A percentile compares a stretch with the other conserved stretches of the same genome.
Conservation (phyloP, 768 basidiomycete species). For the Coprinopsis strossmayeri region DNA sequence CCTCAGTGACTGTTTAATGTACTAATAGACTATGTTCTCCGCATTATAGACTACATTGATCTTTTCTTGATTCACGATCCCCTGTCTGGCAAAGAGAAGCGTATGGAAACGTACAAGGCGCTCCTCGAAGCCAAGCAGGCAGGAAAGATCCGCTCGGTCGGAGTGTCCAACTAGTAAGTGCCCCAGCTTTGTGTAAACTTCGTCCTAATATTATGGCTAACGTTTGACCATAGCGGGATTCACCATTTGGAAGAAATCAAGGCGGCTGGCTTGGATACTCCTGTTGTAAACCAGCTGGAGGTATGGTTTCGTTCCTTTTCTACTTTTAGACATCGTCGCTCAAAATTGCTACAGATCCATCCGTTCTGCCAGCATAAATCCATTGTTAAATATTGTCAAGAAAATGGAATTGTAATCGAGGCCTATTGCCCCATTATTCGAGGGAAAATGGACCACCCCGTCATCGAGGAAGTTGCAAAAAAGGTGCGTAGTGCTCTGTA, state of each 20-base stretch:
- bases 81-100: conserved; percentile 50
- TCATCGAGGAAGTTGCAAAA: conserved; percentile 45
- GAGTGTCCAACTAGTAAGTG: conserved; percentile 79
- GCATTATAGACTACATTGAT: conserved; percentile 29
- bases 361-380: conserved; percentile 77
- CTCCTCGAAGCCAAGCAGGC: conserved; percentile 52
- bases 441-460: conserved; percentile 48
- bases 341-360: conserved; percentile 45
- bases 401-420: conserved; percentile 54
- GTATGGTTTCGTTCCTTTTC: conserved; percentile 23
- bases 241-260: conserved; percentile 73
- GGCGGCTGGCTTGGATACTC: conserved; percentile 52
- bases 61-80: conserved; percentile 70
- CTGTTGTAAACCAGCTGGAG: conserved; percentile 80
- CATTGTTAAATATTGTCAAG: conserved; percentile 69
- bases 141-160: conserved; percentile 68
- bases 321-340: neutral
- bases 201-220: neutral
- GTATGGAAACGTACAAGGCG: conserved; percentile 68
- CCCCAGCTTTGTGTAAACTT: neutral
- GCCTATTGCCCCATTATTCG: conserved; percentile 76
- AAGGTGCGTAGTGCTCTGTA: conserved; percentile 38
- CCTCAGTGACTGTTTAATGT: neutral
- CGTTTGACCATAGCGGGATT: conserved; percentile 44
- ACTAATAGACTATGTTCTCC: neutral